These are phyloP conservation scores for Endocarpon pusillum DNA, from an alignment of 495 filamentous ascomycete genomes.

Conservation along the genomic window DNA sequence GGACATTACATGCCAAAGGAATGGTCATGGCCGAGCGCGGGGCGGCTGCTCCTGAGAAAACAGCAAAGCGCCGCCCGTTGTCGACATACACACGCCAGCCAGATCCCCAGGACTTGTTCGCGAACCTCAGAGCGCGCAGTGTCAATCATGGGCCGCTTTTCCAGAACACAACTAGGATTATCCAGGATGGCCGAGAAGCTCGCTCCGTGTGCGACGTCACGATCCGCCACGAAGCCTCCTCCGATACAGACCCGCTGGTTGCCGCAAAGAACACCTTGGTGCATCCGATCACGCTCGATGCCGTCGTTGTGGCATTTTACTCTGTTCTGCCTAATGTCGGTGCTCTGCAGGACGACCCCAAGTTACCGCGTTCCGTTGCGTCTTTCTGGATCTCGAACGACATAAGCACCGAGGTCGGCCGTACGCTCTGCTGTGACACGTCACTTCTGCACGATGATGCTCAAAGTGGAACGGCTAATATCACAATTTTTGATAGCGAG, in stretches of 20 bases:
- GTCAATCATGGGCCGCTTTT: not conserved
- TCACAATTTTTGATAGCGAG: not conserved
- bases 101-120: not conserved
- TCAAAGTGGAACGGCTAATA: not conserved
- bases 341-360: not conserved
- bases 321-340: not conserved
- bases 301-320: not conserved
- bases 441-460: not conserved
- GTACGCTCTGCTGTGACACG: not conserved
- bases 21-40: not conserved
- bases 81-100: not conserved
- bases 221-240: not conserved
- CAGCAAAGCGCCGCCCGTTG: not conserved
- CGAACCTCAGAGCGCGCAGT: not conserved
- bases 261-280: conserved; percentile 1
- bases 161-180: conserved; percentile 1
- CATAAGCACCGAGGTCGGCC: not conserved
- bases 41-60: not conserved
- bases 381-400: not conserved
- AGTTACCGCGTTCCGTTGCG: not conserved
- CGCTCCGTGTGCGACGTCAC: not conserved
- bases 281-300: conserved; percentile 4
- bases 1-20: conserved; percentile 4
- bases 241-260: not conserved
- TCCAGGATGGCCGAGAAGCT: not conserved